Base-by-base conservation (phyloP, 352 stramenopile genomes). In the Globisporangium megalacanthum region DNA sequence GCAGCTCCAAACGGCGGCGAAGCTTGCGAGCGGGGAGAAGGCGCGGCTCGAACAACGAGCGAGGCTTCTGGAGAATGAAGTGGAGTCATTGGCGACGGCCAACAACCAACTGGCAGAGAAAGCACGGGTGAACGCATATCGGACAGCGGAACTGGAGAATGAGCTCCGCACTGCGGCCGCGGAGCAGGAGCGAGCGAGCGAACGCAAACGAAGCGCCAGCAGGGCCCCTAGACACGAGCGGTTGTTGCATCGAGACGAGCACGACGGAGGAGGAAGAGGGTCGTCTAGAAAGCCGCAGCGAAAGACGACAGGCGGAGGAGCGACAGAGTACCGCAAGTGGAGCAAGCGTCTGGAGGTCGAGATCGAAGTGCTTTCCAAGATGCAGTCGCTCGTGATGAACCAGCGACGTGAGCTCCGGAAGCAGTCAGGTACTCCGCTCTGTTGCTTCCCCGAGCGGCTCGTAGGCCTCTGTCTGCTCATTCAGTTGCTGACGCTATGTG, bases 381-480 rank as follows among this genome's bases (percentile, higher is more conserved):
- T 70, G n/a, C 56, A 56, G 22, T 51, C 54, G 35, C 42, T 86
- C 14, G 54, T 87, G 15, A 22, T 61, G 4, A 79, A 70, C 35
- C 72, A 90, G 52, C 76, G 73, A 9, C 69, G 75, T 52, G 65
- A 74, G 15, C 58, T 90, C 6, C 73, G 64, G 25, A 70, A 72
- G n/a, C 79, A 83, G 56, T 70, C 39, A 46, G 15, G 39, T 46
- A 46, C 11, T 1, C 0, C 25, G 25, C 25, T 29, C 25, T 29
- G 25, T 29, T 4, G 25, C 4, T 29, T 29, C 4, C 25, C 66
- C 2, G 72, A 84, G 5, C 69, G 81, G 54, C 62, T 89, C 52
- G 76, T 74, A 55, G 58, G 64, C 17, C n/a, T 49, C 33, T 59
- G 36, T 49, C 33, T 59, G 13, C 29, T 29, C 47, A n/a, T 17